Conservation (phyloP, 257 asterid species). For the Capsicum chinense region DNA sequence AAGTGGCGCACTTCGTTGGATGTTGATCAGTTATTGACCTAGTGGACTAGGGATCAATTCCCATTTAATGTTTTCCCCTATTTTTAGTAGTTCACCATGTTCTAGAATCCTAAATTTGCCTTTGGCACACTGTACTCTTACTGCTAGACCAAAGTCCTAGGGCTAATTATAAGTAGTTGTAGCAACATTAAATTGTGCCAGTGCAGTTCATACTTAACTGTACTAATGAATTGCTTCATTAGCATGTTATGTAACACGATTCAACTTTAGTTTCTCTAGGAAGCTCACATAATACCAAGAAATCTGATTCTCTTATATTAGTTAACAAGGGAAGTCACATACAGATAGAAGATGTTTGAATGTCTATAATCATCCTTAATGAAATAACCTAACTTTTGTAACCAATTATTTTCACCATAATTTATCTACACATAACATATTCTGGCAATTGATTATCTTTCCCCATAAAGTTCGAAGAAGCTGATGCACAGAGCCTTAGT, state of each 20-base stretch:
- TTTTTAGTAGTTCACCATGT: no score
- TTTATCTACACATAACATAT: background rate
- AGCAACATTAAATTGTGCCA: background rate
- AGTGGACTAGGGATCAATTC: no score
- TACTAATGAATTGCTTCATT: background rate
- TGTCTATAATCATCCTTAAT: conserved; percentile 7
- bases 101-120: no score
- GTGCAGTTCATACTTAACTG: background rate
- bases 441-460: background rate
- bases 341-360: background rate
- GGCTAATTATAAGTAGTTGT: background rate
- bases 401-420: background rate
- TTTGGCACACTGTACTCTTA: background rate
- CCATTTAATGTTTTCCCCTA: no score
- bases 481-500: background rate
- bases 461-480: background rate
- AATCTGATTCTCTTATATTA: background rate
- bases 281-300: background rate
- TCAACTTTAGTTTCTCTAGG: conserved; percentile 8
- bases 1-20: no score
- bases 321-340: background rate
- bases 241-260: background rate
- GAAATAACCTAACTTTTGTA: background rate
- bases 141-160: background rate
- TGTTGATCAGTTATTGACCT: no score